Evolutionary conservation across 306 rosid species (phyloP).

Genomic region (Clitoria ternatea): DNA sequence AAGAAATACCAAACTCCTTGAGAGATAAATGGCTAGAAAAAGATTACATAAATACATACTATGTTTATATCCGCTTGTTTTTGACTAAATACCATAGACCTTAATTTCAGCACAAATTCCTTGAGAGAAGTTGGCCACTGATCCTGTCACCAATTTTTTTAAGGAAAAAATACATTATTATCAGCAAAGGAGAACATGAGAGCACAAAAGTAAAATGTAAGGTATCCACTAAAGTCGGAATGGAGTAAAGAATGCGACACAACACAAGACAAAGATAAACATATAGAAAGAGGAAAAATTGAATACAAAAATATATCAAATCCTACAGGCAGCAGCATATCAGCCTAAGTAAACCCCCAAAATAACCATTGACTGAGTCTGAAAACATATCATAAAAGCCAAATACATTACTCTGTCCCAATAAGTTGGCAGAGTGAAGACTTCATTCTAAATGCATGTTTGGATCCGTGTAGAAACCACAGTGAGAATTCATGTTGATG

Average conservation of each 20-base stretch:
- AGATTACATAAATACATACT: slow-evolving; percentile 45
- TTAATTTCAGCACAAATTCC: slow-evolving; percentile 47
- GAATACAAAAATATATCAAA: background rate
- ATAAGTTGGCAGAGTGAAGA: background rate
- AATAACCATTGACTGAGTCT: background rate
- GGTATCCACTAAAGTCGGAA: background rate
- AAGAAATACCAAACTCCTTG: too few species aligned
- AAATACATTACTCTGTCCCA: background rate
- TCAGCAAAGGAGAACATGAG: slow-evolving; percentile 6
- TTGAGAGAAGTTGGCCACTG: slow-evolving; percentile 77
- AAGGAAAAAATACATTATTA: slow-evolving; percentile 2
- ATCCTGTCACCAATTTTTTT: slow-evolving; percentile 45
- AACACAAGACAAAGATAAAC: background rate
- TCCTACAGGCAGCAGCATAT: slow-evolving; percentile 3
- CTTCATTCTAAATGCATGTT: too few species aligned
- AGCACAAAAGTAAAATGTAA: slow-evolving; percentile 10
- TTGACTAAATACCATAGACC: slow-evolving; percentile 60
- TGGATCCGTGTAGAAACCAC: too few species aligned
- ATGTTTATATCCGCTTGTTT: slow-evolving; percentile 55
- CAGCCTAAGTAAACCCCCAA: background rate
- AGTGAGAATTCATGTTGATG: too few species aligned
- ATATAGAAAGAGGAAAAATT: background rate
- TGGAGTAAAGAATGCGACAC: too few species aligned
- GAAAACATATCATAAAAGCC: background rate
- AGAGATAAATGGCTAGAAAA: slow-evolving; percentile 4